These are phyloP conservation scores for Bocquillonia castaneifolia DNA, from an alignment of 441 rosid genomes.

Conservation along the genomic window DNA sequence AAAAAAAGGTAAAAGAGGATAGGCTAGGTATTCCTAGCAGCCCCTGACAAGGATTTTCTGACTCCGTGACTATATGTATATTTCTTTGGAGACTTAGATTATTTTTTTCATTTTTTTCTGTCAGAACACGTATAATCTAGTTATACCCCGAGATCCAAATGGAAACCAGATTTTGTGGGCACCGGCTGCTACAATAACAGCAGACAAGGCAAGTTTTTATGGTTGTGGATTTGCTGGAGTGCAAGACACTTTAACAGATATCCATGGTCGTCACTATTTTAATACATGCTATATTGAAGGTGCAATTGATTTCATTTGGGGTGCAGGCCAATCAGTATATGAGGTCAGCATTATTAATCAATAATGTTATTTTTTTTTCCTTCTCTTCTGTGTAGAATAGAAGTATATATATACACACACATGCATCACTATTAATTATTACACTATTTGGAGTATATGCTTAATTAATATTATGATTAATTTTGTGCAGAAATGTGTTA, in stretches of 20 bases:
- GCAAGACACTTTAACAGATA: constrained; percentile 46
- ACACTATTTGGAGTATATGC: no score
- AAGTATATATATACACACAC: no score
- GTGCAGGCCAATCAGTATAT: constrained; percentile 38
- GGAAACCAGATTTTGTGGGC: constrained; percentile 25
- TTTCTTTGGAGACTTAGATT: background rate
- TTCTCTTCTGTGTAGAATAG: no score
- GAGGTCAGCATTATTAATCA: constrained; percentile 21
- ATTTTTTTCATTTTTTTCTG: background rate
- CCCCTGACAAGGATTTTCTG: no score
- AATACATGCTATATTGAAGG: constrained; percentile 46
- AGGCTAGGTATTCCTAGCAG: no score
- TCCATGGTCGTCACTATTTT: constrained; percentile 43
- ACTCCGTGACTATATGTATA: no score
- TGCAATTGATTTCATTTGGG: constrained; percentile 56
- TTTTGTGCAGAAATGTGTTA: constrained; percentile 19
- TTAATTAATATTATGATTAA: no score
- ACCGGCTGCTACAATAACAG: constrained; percentile 31
- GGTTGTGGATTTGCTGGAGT: constrained; percentile 36
- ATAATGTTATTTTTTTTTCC: background rate
- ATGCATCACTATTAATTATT: no score
- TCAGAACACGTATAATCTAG: constrained; percentile 34
- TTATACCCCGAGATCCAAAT: background rate
- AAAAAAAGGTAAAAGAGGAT: no score
- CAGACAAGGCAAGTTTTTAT: constrained; percentile 40